These are phyloP conservation scores for Pezicula neosporulosa DNA, from an alignment of 2,329 filamentous ascomycete species.

Conservation along the genomic window DNA sequence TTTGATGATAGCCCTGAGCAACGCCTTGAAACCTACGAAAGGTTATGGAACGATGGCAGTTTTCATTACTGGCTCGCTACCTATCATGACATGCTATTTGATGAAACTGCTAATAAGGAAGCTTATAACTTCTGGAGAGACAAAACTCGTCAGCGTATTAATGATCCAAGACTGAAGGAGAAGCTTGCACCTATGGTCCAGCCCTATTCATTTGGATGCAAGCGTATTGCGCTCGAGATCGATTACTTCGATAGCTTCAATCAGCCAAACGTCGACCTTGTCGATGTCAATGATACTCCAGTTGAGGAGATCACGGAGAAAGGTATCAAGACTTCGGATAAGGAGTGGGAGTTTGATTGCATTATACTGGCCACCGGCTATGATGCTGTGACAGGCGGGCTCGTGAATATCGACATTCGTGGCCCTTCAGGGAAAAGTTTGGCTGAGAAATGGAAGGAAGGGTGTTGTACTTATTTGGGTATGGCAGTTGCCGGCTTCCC, in stretches of 20 bases:
- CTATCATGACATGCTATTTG: constrained; percentile 42
- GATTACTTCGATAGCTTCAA: constrained; percentile 28
- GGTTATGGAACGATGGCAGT: constrained; percentile 41
- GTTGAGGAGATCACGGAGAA: constrained; percentile 22
- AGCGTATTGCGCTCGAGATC: constrained; percentile 20
- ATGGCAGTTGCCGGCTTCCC: constrained; percentile 35
- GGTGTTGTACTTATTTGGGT: constrained; percentile 34
- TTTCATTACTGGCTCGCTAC: constrained; percentile 42
- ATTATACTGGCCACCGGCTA: constrained; percentile 35
- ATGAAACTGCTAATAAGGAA: constrained; percentile 38
- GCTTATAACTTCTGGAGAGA: constrained; percentile 46
- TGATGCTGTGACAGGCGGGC: constrained; percentile 33
- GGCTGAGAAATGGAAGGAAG: constrained; percentile 30
- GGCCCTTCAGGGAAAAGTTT: constrained; percentile 25
- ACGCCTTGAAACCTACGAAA: constrained; percentile 38
- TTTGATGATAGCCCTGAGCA: constrained; percentile 40
- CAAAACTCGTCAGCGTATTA: constrained; percentile 37
- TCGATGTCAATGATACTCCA: constrained; percentile 25
- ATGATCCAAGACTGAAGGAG: constrained; percentile 26
- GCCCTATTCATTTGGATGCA: constrained; percentile 14
- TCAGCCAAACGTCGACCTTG: constrained; percentile 23
- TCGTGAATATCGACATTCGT: constrained; percentile 26
- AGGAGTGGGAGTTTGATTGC: constrained; percentile 24
- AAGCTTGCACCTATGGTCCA: constrained; percentile 13
- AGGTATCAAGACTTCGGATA: constrained; percentile 23